These are phyloP conservation scores for Sporisorium iseilematis-ciliati DNA, from an alignment of 1,284 basidiomycete species.

Conservation along the genomic window DNA sequence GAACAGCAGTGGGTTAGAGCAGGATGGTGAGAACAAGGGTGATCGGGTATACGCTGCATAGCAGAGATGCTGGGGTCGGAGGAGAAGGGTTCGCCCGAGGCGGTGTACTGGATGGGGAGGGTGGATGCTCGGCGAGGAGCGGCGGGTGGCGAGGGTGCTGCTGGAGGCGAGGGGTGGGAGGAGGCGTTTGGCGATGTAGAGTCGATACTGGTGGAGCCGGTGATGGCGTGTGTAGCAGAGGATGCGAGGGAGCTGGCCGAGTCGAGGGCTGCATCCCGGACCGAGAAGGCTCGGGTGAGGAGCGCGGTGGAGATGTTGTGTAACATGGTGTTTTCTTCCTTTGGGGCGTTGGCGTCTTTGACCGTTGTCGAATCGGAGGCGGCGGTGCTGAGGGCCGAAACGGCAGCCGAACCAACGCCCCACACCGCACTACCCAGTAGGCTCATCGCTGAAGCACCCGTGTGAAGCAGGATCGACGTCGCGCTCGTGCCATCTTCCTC, in stretches of 20 bases:
- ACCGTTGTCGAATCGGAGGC: background rate
- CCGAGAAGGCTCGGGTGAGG: conserved; percentile 12
- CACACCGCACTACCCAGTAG: conserved; percentile 28
- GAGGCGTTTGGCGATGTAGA: background rate
- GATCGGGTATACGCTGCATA: conserved; percentile 50
- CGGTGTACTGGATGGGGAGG: conserved; percentile 28
- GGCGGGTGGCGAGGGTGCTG: no score
- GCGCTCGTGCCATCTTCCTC: conserved; percentile 2
- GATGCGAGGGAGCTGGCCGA: background rate
- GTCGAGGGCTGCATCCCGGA: conserved; percentile 11
- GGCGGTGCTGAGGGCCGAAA: conserved; percentile 7
- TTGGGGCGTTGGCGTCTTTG: background rate
- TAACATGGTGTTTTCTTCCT: conserved; percentile 2
- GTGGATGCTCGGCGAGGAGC: conserved; percentile 12
- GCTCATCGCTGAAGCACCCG: conserved; percentile 23
- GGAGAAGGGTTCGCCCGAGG: conserved; percentile 34
- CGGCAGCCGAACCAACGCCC: conserved; percentile 18
- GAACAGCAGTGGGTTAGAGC: conserved; percentile 26
- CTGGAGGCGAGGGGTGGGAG: background rate
- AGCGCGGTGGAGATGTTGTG: conserved; percentile 14
- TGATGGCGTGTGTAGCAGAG: conserved; percentile 12
- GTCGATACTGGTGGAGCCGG: background rate
- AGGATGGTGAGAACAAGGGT: conserved; percentile 13
- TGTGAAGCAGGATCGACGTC: conserved; percentile 11
- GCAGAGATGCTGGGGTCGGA: conserved; percentile 39